Conservation (phyloP, 2,329 filamentous ascomycete genomes). For the Pestalotiopsis sp. region DNA sequence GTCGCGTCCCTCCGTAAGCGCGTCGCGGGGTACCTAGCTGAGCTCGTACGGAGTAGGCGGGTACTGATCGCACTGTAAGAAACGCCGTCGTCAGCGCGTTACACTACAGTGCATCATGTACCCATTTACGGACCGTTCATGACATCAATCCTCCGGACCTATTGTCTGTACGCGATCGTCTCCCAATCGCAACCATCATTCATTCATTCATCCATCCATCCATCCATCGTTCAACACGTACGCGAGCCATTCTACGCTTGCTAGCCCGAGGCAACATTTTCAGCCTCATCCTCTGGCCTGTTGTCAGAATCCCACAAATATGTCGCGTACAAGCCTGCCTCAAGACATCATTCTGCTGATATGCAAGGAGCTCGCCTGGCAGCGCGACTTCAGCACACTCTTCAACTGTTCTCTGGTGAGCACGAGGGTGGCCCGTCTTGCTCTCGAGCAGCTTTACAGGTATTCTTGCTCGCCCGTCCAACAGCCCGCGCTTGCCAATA, state of each 20-base stretch:
- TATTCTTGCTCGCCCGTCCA: constrained; percentile 30
- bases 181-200: constrained; percentile 1
- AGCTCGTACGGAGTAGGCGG: too few relatives aligned
- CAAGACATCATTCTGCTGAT: constrained; percentile 64
- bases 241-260: neutral
- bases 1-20: constrained; percentile 17
- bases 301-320: neutral
- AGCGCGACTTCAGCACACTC: constrained; percentile 61
- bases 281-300: neutral
- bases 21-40: constrained; percentile 29
- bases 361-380: constrained; percentile 58
- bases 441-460: constrained; percentile 66
- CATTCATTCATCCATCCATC: too few relatives aligned
- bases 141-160: constrained; percentile 5
- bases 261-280: neutral
- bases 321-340: constrained; percentile 40
- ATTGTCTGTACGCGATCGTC: neutral
- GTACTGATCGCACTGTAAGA: neutral
- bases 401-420: constrained; percentile 60
- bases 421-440: constrained; percentile 58
- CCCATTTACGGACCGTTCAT: neutral
- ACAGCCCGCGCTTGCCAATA: neutral
- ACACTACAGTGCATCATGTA: neutral
- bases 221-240: neutral
- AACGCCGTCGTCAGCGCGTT: neutral